Conservation (phyloP, 2,329 filamentous ascomycete genomes). For the Sarocladium oryzae region DNA sequence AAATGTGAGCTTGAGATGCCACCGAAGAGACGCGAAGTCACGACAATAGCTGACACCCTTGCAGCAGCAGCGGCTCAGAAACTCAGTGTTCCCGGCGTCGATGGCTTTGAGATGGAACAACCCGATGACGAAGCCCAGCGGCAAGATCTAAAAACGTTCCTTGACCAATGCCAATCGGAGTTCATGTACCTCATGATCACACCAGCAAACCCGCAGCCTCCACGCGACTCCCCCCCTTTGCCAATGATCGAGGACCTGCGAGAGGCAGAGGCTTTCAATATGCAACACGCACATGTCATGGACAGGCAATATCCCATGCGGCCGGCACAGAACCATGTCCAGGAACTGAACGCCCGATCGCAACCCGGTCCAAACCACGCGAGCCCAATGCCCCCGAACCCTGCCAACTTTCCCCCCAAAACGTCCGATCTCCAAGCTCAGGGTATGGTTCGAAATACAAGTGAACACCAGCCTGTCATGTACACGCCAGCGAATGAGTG, state of each 20-base stretch:
- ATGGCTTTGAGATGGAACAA: constrained; percentile 40
- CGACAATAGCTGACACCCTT: neutral
- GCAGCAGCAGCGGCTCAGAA: constrained; percentile 22
- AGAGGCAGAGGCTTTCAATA: constrained; percentile 45
- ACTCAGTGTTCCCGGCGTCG: constrained; percentile 34
- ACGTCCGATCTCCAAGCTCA: constrained; percentile 35
- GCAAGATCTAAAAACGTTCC: constrained; percentile 51
- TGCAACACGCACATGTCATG: constrained; percentile 36
- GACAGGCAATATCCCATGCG: constrained; percentile 33
- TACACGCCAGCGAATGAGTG: constrained; percentile 32
- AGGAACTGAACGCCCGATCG: constrained; percentile 47
- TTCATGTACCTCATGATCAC: constrained; percentile 64
- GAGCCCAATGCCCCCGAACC: constrained; percentile 39
- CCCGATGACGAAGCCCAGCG: constrained; percentile 45
- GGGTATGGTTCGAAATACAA: constrained; percentile 47
- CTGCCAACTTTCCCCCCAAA: constrained; percentile 27
- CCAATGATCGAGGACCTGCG: constrained; percentile 54
- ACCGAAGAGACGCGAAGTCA: constrained; percentile 12
- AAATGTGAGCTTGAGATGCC: constrained; percentile 34
- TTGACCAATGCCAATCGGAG: constrained; percentile 59
- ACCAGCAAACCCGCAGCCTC: constrained; percentile 58
- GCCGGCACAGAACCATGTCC: constrained; percentile 50
- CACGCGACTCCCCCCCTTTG: constrained; percentile 54
- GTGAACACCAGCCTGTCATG: constrained; percentile 38
- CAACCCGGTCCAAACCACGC: constrained; percentile 54